Evolutionary conservation across 2,329 filamentous ascomycete genomes (phyloP), one percentile per base, ranked within the genome.

Genomic region (Epichloe gansuensis): DNA sequence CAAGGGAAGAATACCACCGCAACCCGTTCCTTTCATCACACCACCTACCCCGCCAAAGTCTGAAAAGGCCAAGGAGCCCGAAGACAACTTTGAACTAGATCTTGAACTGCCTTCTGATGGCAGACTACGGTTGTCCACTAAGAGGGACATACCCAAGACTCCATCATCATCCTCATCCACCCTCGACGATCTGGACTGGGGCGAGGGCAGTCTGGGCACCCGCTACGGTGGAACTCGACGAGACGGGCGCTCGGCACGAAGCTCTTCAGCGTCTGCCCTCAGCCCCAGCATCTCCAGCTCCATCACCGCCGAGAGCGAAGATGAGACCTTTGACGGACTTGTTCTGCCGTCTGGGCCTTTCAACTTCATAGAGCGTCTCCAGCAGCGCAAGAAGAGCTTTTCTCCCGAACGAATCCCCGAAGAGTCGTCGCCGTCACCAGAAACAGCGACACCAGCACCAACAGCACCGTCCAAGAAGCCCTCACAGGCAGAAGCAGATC

Each of bases 221-320:
- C 81, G 91, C 53, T 91, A 90, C 68, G 90, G 87, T 40, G 91
- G 91, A 44, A 95, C 89, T 13, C 79, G 82, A 57, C 82, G 88
- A 60, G 88, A 91, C 61, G 78, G 76, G n/a, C 81, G 81, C 41
- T 90, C 88, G 47, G 82, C 83, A 61, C 82, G 88, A 61, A 93
- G 88, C 71, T 95, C 89, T 1, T 91, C 89, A 17, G 82, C 85
- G 38, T 95, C 90, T 40, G 87, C 88, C 31, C 78, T 96, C 66
- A 97, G 91, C 63, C 91, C 93, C 13, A 97, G 90, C 65, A 79
- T 95, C 52, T 87, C 89, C 21, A 97, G 91, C 67, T 93, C 87
- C 57, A 82, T 95, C 59, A 95, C 89, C 2, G 79, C 81, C 9
- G 93, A 96, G 71, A 97, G 90, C 63, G 91, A 96, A 63, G 90